Evolutionary conservation across 805 yeast genomes (phyloP).

Genomic region (Yamadazyma akitaensis): DNA sequence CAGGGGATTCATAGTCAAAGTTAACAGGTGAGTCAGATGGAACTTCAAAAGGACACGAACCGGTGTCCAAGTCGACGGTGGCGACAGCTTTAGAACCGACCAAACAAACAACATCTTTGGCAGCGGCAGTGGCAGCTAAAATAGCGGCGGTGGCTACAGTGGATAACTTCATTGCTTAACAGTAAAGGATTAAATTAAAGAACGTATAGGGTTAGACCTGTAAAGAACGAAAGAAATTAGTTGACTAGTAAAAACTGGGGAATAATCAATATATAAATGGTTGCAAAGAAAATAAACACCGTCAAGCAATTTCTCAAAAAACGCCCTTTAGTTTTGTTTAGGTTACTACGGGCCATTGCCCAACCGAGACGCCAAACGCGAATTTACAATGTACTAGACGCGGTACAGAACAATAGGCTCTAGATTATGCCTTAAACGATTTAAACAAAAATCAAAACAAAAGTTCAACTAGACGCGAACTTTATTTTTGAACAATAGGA

Average conservation of each 20-base stretch:
- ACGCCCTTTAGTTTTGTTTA: background rate
- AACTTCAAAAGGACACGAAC: slow-evolving; percentile 34
- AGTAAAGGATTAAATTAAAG: slow-evolving; percentile 1
- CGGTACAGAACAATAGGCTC: background rate
- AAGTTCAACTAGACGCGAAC: background rate
- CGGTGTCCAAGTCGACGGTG: slow-evolving; percentile 39
- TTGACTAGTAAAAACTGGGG: background rate
- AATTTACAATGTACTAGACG: background rate
- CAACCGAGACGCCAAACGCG: slow-evolving; percentile 4
- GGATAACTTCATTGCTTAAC: slow-evolving; percentile 12
- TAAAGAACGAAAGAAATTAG: slow-evolving; percentile 4
- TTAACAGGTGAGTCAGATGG: slow-evolving; percentile 25
- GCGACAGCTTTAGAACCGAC: slow-evolving; percentile 31
- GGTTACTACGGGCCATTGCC: slow-evolving; percentile 2
- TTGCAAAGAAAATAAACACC: slow-evolving; percentile 4
- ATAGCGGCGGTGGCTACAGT: slow-evolving; percentile 8
- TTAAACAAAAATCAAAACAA: slow-evolving; percentile 1
- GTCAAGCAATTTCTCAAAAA: background rate
- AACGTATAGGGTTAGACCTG: slow-evolving; percentile 8
- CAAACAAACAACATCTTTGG: slow-evolving; percentile 35
- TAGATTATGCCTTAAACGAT: background rate
- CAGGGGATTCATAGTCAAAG: slow-evolving; percentile 23
- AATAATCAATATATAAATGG: background rate
- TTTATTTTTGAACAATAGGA: background rate
- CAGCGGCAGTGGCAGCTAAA: slow-evolving; percentile 20